phyloP scores from a whole-genome alignment of 306 rosid species.

The Acmispon strigosus region DNA sequence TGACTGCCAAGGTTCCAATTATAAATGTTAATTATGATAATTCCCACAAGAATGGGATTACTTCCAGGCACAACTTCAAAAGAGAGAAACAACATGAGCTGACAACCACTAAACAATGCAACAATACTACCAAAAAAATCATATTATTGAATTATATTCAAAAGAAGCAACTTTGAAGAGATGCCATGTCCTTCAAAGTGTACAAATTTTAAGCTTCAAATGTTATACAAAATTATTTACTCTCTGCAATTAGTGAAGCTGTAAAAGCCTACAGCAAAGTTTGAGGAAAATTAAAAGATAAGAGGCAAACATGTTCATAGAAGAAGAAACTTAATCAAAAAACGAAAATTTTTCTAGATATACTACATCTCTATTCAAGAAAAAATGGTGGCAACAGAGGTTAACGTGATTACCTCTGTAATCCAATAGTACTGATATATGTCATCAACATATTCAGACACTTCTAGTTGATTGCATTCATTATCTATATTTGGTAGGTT shows the following conservation, averaged over 20 bases:
- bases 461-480: constrained; percentile 75
- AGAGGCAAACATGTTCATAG: neutral
- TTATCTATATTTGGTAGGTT: constrained; percentile 68
- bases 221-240: neutral
- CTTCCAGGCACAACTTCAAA: neutral
- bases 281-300: neutral
- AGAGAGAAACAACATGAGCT: neutral
- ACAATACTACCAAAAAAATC: neutral
- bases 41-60: neutral
- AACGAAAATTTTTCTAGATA: neutral
- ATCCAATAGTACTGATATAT: constrained; percentile 81
- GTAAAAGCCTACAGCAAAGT: neutral
- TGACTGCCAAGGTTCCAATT: neutral
- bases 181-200: neutral
- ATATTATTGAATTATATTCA: neutral
- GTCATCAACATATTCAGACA: constrained; percentile 78
- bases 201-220: neutral
- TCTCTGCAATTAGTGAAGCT: neutral
- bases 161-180: neutral
- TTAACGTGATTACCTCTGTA: constrained; percentile 52
- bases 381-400: neutral
- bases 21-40: neutral
- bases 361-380: neutral
- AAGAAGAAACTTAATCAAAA: neutral
- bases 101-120: neutral